phyloP scores from a whole-genome alignment of 768 basidiomycete species.

The Podaxis sp. region DNA sequence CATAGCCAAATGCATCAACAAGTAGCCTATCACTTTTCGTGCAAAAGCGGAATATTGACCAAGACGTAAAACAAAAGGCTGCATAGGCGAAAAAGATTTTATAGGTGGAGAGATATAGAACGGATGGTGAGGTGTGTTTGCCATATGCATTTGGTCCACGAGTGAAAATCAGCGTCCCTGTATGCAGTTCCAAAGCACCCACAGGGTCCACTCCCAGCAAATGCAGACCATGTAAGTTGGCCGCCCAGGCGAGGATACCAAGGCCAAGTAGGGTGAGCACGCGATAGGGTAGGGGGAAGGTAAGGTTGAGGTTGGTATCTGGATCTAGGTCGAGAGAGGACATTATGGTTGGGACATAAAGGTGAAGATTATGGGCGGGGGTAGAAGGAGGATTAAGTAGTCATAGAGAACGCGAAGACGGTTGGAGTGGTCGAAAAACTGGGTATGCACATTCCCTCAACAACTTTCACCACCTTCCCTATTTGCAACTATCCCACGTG shows the following conservation, averaged over 20 bases:
- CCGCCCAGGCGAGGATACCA: conserved; percentile 89
- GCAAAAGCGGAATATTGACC: conserved; percentile 64
- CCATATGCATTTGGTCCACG: not conserved
- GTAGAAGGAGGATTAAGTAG: not conserved
- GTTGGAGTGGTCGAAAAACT: not conserved
- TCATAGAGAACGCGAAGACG: not conserved
- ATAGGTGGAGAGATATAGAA: conserved; percentile 64
- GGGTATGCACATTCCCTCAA: not conserved
- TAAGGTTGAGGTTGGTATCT: conserved; percentile 49
- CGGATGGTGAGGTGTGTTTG: conserved; percentile 22
- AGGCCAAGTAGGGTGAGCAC: conserved; percentile 77
- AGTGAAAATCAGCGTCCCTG: conserved; percentile 20
- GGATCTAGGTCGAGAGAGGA: conserved; percentile 19
- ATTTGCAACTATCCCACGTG: conserved; percentile 5
- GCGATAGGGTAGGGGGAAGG: conserved; percentile 90
- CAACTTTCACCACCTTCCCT: not conserved
- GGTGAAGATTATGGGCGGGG: not conserved
- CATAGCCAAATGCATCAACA: conserved; percentile 75
- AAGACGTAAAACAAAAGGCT: conserved; percentile 60
- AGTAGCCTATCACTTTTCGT: conserved; percentile 55
- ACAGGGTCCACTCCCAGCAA: conserved; percentile 72
- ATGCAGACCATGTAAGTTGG: conserved; percentile 86
- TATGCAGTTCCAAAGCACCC: conserved; percentile 65
- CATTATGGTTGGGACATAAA: conserved; percentile 17
- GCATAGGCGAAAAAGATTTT: conserved; percentile 62